Base-by-base conservation (phyloP, 257 asterid genomes). In the Forsythia viridissima region DNA sequence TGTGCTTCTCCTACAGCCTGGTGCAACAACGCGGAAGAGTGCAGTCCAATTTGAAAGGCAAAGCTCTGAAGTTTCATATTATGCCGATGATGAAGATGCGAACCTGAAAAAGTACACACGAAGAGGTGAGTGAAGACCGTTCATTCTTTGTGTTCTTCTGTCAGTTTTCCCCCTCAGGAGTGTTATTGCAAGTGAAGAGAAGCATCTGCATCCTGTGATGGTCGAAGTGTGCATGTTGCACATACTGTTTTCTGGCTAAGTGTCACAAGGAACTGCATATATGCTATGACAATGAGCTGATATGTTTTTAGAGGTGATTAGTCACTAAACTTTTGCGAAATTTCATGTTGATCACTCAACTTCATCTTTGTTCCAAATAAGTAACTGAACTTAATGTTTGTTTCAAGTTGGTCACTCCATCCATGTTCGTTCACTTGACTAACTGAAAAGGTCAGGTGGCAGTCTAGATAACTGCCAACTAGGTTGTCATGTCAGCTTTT, bases 41-140 rank as follows among this genome's bases (percentile, higher is more conserved):
- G 83, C 89, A 41, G 16, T 76, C 75, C 99, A 88, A 85, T 86
- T 72, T 71, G 98, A 95, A 70, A 90, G 89, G 84, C 97, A 90
- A 82, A 90, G 87, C 80, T 93, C 99, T 44, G 99, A 95, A 85
- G 75, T 79, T 73, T 85, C 93, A 38, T 95, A 95, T 85, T 93
- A 84, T 87, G 96, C 92, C 34, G 98, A 95, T 76, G 98, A 95
- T 84, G 99, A 95, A 84, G 99, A 95, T 85, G 93, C 81, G 11
- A 93, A 90, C 82, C 83, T 77, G 84, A 92, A 86, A 77, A 95
- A 95, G 85, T 95, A 95, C 89, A 81, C 97, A 6, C 86, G 89
- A 82, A 90, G 99, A 87, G 99, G 99, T 92, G 79, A 77, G 89
- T 65, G 76, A 48, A 38, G 7, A 72, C 6, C 38, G 18, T 57